Conservation (phyloP, 2,329 filamentous ascomycete genomes). For the Ophiostoma quercus region DNA sequence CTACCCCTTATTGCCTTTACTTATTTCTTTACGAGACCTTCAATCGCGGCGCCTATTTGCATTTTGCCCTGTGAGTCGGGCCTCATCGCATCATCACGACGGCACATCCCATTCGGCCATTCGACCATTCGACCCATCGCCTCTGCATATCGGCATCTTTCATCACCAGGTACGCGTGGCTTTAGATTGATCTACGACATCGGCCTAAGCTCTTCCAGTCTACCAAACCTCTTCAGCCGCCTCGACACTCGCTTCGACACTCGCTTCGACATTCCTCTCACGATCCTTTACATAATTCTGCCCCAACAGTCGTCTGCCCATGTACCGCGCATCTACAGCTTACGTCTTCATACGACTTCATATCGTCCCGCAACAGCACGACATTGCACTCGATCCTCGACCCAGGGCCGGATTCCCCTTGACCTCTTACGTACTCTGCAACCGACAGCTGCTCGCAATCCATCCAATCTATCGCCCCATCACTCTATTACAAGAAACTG, state of each 20-base stretch:
- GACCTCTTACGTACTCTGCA: not conserved
- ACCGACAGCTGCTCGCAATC: not conserved
- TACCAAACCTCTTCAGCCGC: not conserved
- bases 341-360: constrained; percentile 3
- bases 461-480: not conserved
- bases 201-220: not conserved
- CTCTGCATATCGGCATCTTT: not conserved
- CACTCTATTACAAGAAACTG: not conserved
- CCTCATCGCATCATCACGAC: not conserved
- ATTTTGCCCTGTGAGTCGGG: not conserved
- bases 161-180: not conserved
- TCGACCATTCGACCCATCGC: too few species aligned
- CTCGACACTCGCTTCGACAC: not conserved
- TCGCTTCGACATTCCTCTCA: not conserved
- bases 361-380: constrained; percentile 1
- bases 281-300: not conserved
- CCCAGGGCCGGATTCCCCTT: not conserved
- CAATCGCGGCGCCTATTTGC: not conserved
- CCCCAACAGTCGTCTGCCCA: not conserved
- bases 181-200: not conserved
- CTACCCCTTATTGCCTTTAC: not conserved
- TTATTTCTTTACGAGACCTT: not conserved
- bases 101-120: not conserved
- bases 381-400: not conserved
- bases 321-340: not conserved